Conservation (phyloP, 176 grass and related monocot genomes). For the Avena eriantha region DNA sequence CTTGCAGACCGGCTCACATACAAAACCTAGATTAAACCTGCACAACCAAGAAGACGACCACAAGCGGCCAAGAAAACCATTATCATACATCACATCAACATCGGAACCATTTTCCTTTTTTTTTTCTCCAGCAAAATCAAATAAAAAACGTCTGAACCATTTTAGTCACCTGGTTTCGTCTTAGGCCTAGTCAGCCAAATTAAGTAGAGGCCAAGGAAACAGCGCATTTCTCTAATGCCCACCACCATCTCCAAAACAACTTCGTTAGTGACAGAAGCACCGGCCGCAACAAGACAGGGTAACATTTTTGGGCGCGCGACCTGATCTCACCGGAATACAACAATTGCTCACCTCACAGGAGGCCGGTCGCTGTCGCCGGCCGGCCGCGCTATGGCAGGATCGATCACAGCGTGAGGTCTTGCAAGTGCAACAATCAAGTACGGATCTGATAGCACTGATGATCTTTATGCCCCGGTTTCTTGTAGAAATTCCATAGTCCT, state of each 20-base stretch:
- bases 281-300: constrained; percentile 40
- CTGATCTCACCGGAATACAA: not conserved
- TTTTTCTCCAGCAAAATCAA: not conserved
- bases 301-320: constrained; percentile 33
- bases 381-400: constrained; percentile 13
- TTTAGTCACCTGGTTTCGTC: constrained; percentile 1
- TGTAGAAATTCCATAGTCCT: too few relatives aligned
- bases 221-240: constrained; percentile 40
- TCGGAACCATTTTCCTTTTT: constrained; percentile 5
- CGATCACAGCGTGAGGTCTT: not conserved
- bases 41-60: constrained; percentile 16
- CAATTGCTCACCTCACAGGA: constrained; percentile 36
- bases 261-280: constrained; percentile 14
- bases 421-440: constrained; percentile 1
- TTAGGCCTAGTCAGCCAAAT: constrained; percentile 38
- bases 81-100: constrained; percentile 24
- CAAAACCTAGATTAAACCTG: constrained; percentile 30
- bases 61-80: constrained; percentile 30
- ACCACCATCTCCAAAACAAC: constrained; percentile 20
- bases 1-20: not conserved
- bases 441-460: not conserved
- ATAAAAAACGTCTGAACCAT: not conserved
- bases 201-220: constrained; percentile 15
- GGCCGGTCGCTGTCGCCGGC: constrained; percentile 37
- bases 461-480: not conserved